Evolutionary conservation across 2,329 filamentous ascomycete species (phyloP).

Genomic region (Ophiostoma montium): DNA sequence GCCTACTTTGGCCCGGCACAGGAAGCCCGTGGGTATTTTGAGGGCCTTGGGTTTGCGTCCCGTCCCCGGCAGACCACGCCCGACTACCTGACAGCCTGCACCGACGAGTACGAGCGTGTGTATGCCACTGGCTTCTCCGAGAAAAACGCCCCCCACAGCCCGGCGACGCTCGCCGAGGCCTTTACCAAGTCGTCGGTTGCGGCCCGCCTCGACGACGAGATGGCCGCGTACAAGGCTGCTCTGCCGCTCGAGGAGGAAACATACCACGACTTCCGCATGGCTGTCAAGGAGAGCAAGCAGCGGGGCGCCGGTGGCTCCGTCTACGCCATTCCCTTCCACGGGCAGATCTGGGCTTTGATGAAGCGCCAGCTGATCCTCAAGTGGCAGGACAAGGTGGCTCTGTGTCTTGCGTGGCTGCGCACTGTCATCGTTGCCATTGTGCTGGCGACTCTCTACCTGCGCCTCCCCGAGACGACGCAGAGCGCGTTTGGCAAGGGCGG

Average conservation of each 20-base stretch:
- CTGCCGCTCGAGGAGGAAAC: slow-evolving; percentile 51
- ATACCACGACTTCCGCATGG: slow-evolving; percentile 62
- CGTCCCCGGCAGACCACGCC: slow-evolving; percentile 68
- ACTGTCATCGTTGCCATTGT: slow-evolving; percentile 63
- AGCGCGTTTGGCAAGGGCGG: slow-evolving; percentile 72
- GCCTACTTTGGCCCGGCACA: slow-evolving; percentile 59
- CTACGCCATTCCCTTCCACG: slow-evolving; percentile 70
- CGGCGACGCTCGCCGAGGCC: slow-evolving; percentile 52
- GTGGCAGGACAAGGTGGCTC: slow-evolving; percentile 70
- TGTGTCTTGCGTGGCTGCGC: slow-evolving; percentile 55
- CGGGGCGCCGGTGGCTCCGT: slow-evolving; percentile 56
- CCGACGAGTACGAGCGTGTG: slow-evolving; percentile 69
- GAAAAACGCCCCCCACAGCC: slow-evolving; percentile 52
- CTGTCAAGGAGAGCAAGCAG: slow-evolving; percentile 67
- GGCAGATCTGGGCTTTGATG: slow-evolving; percentile 72
- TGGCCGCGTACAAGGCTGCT: slow-evolving; percentile 51
- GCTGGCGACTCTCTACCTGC: slow-evolving; percentile 64
- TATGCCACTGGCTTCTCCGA: slow-evolving; percentile 54
- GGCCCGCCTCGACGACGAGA: slow-evolving; percentile 45
- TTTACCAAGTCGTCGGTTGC: slow-evolving; percentile 53
- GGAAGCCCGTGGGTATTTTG: slow-evolving; percentile 61
- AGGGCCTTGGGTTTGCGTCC: slow-evolving; percentile 58
- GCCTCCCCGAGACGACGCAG: slow-evolving; percentile 49
- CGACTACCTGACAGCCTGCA: slow-evolving; percentile 71
- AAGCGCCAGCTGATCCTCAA: slow-evolving; percentile 76